Evolutionary conservation across 1,284 basidiomycete genomes (phyloP), one percentile per base, ranked within the genome.

Genomic region (Mycena citricolor): DNA sequence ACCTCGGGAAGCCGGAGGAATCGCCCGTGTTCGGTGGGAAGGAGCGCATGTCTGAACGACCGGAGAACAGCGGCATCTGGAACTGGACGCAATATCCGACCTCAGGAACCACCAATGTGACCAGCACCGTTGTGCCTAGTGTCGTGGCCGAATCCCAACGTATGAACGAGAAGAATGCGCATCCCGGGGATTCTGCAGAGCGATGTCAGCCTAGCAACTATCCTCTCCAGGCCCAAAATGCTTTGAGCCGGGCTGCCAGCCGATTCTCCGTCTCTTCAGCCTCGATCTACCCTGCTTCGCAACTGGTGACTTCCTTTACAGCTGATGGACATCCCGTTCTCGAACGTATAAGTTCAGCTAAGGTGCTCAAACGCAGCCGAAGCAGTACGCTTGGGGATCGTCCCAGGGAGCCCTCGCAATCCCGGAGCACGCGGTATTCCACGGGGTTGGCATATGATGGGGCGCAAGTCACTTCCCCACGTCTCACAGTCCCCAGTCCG

Each of bases 1-100:
- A 71, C 30, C 48, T 8, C 8, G 36, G 33, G 11, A 48, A 54
- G 32, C 38, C 58, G n/a, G 74, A 80, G 35, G 81, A 81, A 22
- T 86, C 86, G 2, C 82, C 82, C 13, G 64, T 87, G 29, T 88
- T 88, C 57, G 86, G 85, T 13, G 85, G 86, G 3, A 79, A 81
- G 54, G 84, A 87, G 58, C 65, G 76, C 20, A 64, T 74, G 29
- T 86, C 84, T 1, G 63, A 69, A 20, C 65, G 70, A 49, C 69
- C 67, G 11, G 55, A 51, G 29, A 70, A 68, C 42, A 66, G 64
- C 13, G 68, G 70, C 3, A 59, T 71, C 21, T 78, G 73, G 69
- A 67, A 72, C 29, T 86, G 83, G 83, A 76, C 79, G 3, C 78
- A 81, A 52, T 84, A 84, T 58, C n/a, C n/a, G n/a, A n/a, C n/a